These are phyloP conservation scores for Trametes gibbosa DNA, from an alignment of 768 basidiomycete genomes.

Conservation along the genomic window DNA sequence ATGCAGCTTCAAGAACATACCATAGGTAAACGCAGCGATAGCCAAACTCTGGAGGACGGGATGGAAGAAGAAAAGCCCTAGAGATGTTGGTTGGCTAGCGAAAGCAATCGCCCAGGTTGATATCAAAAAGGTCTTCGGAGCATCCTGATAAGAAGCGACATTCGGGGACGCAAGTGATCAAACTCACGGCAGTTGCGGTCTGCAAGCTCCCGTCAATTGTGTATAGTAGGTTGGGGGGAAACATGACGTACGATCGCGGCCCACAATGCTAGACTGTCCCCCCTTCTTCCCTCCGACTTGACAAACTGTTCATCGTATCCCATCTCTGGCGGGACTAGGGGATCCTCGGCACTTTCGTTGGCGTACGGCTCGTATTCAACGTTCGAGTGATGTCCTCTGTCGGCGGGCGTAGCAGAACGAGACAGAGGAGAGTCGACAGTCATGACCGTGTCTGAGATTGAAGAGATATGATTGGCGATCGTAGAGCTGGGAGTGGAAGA, in stretches of 20 bases:
- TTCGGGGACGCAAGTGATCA: background rate
- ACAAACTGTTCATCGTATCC: slow-evolving; percentile 17
- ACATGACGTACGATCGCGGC: slow-evolving; percentile 37
- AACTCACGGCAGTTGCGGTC: slow-evolving; percentile 1
- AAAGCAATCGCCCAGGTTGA: slow-evolving; percentile 29
- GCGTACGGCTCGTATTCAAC: slow-evolving; percentile 15
- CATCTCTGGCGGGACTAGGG: slow-evolving; percentile 6
- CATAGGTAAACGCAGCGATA: slow-evolving; percentile 32
- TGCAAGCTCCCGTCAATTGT: background rate
- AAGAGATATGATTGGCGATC: slow-evolving; percentile 1
- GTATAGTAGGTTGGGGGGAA: background rate
- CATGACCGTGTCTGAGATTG: slow-evolving; percentile 1
- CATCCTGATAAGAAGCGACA: background rate
- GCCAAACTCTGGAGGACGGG: slow-evolving; percentile 39
- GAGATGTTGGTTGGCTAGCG: slow-evolving; percentile 21
- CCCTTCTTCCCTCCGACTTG: slow-evolving; percentile 38
- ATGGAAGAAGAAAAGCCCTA: slow-evolving; percentile 41
- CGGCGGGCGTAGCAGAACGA: background rate
- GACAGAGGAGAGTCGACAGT: background rate
- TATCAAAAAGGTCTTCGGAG: slow-evolving; percentile 24
- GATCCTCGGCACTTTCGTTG: slow-evolving; percentile 1
- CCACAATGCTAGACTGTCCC: slow-evolving; percentile 36
- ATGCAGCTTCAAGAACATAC: slow-evolving; percentile 35
- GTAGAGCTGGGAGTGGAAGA: background rate
- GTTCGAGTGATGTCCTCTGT: background rate